Percentiles rank a stretch among this genome's conserved stretches.
These are phyloP conservation scores for Trametopsis cervina DNA, from an alignment of 768 basidiomycete species.

Conservation along the genomic window DNA sequence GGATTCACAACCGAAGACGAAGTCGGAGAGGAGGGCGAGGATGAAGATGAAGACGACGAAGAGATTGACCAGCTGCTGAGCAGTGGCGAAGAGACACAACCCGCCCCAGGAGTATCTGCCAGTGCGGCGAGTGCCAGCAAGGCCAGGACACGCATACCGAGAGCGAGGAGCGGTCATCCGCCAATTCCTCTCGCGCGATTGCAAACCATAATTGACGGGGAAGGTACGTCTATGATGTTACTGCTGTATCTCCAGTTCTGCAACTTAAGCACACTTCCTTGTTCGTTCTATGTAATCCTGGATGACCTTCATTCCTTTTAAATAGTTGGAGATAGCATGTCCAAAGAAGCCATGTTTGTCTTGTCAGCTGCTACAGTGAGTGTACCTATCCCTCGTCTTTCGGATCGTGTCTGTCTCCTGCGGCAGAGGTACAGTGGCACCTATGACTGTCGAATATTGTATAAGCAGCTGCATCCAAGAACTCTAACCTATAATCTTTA, in stretches of 20 bases:
- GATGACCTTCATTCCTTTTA: too few species aligned
- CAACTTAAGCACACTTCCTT: too few species aligned
- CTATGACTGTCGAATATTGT: neutral
- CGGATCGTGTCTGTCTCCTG: neutral
- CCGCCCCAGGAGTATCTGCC: constrained; percentile 4
- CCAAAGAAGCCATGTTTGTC: constrained; percentile 69
- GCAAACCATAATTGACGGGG: constrained; percentile 74
- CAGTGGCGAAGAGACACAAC: constrained; percentile 26
- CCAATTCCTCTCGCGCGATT: constrained; percentile 59
- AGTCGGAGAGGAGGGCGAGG: neutral
- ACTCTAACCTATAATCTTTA: constrained; percentile 22
- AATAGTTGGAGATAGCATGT: constrained; percentile 55
- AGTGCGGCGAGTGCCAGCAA: constrained; percentile 25
- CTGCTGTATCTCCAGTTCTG: constrained; percentile 15
- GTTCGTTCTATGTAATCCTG: too few species aligned
- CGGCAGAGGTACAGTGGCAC: too few species aligned
- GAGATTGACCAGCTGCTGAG: constrained; percentile 55
- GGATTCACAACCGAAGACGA: neutral
- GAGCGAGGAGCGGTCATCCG: constrained; percentile 46
- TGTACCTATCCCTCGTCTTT: constrained; percentile 7
- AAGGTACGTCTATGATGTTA: constrained; percentile 39
- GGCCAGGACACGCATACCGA: constrained; percentile 32
- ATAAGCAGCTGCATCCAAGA: neutral
- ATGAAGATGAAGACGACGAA: neutral
- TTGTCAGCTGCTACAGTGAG: constrained; percentile 71